Evolutionary conservation across 306 rosid genomes (phyloP).

Genomic region (Luffa aegyptiaca): DNA sequence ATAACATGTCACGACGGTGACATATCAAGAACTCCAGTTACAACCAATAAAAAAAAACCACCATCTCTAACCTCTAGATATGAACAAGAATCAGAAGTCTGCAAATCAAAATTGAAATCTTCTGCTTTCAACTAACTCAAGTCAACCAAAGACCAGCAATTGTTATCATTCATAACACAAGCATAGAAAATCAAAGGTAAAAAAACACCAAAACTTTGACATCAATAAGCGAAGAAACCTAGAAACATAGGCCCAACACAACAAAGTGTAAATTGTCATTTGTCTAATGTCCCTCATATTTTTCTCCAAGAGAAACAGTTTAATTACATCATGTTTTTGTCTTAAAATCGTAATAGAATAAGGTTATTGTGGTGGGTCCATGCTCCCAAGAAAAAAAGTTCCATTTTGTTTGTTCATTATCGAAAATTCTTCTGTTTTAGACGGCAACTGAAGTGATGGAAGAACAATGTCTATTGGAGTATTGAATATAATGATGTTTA

Average conservation of each 20-base stretch:
- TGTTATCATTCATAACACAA: neutral
- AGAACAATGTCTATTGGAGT: neutral
- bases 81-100: neutral
- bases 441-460: slow-evolving; percentile 7
- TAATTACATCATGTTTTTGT: neutral
- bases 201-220: neutral
- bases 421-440: slow-evolving; percentile 5
- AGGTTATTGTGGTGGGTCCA: neutral
- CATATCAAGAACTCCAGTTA: neutral
- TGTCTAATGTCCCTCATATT: neutral
- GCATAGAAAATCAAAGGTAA: neutral
- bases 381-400: neutral
- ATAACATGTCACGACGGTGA: neutral
- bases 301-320: neutral
- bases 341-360: neutral
- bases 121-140: neutral
- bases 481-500: neutral
- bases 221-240: neutral
- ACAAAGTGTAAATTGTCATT: neutral
- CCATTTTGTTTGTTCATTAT: slow-evolving; percentile 2
- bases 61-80: neutral
- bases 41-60: neutral
- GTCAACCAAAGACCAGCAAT: neutral
- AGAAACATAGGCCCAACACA: neutral
- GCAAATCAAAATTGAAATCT: neutral